A percentile compares a stretch with the other conserved stretches of the same genome.
Conservation (phyloP, 176 grass and related monocot genomes). For the Hordeum vulgare region DNA sequence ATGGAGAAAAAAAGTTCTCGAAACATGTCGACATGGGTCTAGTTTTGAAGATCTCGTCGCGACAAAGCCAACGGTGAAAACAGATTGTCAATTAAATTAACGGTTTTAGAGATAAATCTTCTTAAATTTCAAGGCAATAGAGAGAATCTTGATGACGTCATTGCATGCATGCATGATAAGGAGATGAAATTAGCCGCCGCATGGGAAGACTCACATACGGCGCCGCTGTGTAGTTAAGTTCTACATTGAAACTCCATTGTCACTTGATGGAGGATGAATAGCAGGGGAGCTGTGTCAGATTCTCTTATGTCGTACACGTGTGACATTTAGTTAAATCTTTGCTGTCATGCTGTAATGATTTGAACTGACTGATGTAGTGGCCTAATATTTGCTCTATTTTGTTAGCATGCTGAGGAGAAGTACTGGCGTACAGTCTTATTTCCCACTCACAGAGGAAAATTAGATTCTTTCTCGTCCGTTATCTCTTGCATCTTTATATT, state of each 20-base stretch:
- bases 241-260: not conserved
- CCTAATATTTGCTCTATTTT: constrained; percentile 14
- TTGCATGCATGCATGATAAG: too few relatives aligned
- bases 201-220: too few relatives aligned
- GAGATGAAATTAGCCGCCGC: too few relatives aligned
- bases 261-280: not conserved
- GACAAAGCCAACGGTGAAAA: too few relatives aligned
- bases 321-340: not conserved
- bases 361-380: constrained; percentile 5
- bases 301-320: not conserved
- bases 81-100: too few relatives aligned
- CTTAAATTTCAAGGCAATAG: too few relatives aligned
- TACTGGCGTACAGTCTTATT: not conserved
- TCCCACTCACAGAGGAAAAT: not conserved
- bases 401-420: not conserved
- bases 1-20: too few relatives aligned
- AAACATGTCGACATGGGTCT: too few relatives aligned
- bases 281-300: not conserved
- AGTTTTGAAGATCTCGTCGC: too few relatives aligned
- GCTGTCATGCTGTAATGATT: not conserved
- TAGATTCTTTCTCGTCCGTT: not conserved
- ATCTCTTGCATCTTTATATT: constrained; percentile 10
- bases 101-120: too few relatives aligned
- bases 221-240: too few relatives aligned
- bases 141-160: too few relatives aligned